Conservation (phyloP, 1,284 basidiomycete species). For the Malassezia japonica region DNA sequence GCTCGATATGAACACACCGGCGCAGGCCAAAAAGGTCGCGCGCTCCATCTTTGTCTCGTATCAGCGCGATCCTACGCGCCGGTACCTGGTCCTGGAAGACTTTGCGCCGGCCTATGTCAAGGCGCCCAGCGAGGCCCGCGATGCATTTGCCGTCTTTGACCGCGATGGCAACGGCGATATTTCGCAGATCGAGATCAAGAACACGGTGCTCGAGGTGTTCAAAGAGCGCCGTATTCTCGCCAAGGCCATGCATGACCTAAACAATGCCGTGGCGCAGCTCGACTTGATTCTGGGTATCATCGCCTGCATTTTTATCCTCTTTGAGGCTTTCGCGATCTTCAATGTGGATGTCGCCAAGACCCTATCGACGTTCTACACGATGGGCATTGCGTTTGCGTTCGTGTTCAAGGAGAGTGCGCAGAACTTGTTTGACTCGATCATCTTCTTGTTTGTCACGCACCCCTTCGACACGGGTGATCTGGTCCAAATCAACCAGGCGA, state of each 20-base stretch:
- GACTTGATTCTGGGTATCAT: conserved; percentile 33
- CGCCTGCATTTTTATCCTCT: conserved; percentile 33
- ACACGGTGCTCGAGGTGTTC: conserved; percentile 53
- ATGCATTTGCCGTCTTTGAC: conserved; percentile 63
- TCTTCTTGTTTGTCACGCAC: conserved; percentile 44
- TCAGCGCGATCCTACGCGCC: conserved; percentile 51
- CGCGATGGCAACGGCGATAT: conserved; percentile 67
- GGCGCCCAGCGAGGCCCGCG: conserved; percentile 55
- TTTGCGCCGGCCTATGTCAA: conserved; percentile 60
- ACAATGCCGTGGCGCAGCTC: conserved; percentile 38
- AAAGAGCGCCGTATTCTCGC: conserved; percentile 42
- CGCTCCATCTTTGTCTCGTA: conserved; percentile 61
- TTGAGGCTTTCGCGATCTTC: conserved; percentile 43
- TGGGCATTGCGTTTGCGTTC: conserved; percentile 43
- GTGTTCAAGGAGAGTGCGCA: conserved; percentile 44
- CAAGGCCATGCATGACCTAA: conserved; percentile 40
- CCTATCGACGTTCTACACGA: conserved; percentile 41
- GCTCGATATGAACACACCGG: conserved; percentile 39
- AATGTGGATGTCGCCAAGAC: conserved; percentile 38
- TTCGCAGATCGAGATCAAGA: conserved; percentile 66
- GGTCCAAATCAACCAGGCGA: conserved; percentile 25
- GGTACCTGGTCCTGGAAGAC: conserved; percentile 61
- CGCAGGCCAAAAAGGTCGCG: conserved; percentile 56
- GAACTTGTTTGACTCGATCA: conserved; percentile 45
- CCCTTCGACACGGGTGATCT: conserved; percentile 44